Base-by-base conservation (phyloP, 345 rosid species). In the Trapa incisa region DNA sequence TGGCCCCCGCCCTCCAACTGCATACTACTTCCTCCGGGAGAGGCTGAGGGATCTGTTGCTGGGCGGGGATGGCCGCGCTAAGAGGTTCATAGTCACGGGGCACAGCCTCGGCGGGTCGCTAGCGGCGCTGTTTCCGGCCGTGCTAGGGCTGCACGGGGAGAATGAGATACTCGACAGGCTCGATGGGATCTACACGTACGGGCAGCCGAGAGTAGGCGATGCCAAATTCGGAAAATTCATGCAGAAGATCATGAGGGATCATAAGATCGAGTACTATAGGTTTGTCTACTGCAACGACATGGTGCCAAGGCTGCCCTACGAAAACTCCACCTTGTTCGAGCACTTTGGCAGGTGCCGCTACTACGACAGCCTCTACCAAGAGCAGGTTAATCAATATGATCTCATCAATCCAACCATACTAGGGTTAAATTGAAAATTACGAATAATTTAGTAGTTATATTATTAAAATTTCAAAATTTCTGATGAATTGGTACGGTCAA, bases 141-240 rank as follows among this genome's bases (percentile, higher is more conserved):
- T 91, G 66, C 69, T 86, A 47, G 65, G 76, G 15, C 53, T 80
- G 3, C 92, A 86, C 48, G 82, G 77, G 1, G 92, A 91, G 76
- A 75, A 69, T 32, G 50, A 67, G 66, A 47, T 91, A 75, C 39
- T 91, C 75, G 72, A 80, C 53, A 85, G 83, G 74, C 64, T 86
- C 35, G 84, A 81, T 64, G 91, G 85, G 6, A 75, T 91, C 3
- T 88, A 84, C 41, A 91, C 92, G 5, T 91, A 69, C 65, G 92
- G 97, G 64, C 96, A 91, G 67, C 96, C 96, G 10, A 84, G 88
- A 39, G 97, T 88, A n/a, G 97, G 97, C 45, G 83, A 85, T 66
- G 77, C 67, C 13, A 71, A 50, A 65, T 88, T 91, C 50, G 96
- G 81, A 17, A 67, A 72, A 16, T 81, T 71, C 70, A 86, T 91